These are phyloP conservation scores for Achaetomium macrosporum DNA, from an alignment of 2,329 filamentous ascomycete species.

Conservation along the genomic window DNA sequence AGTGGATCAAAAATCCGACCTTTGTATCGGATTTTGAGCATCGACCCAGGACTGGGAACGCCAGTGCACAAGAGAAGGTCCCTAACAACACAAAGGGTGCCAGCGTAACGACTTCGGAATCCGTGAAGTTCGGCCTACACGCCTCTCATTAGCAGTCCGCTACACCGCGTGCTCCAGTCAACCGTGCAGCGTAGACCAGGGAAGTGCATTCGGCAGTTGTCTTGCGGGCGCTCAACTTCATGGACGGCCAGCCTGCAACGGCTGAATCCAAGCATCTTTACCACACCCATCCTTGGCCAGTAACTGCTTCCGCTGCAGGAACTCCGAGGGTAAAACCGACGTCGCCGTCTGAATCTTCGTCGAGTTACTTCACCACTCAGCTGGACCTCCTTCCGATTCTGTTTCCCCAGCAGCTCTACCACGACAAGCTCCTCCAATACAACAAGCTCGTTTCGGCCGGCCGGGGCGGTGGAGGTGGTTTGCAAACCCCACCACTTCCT, in stretches of 20 bases:
- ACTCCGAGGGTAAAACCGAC: constrained; percentile 30
- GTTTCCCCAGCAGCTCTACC: constrained; percentile 54
- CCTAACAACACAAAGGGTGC: background rate
- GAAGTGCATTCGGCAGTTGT: background rate
- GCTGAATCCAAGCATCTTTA: constrained; percentile 46
- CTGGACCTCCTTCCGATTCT: constrained; percentile 52
- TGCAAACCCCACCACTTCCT: constrained; percentile 51
- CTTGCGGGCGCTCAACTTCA: constrained; percentile 31
- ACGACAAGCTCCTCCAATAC: constrained; percentile 59
- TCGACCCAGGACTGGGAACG: background rate
- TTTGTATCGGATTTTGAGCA: background rate
- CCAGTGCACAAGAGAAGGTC: background rate
- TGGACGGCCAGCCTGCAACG: constrained; percentile 46
- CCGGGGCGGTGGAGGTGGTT: constrained; percentile 45
- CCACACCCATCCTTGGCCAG: constrained; percentile 37
- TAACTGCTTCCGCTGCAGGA: constrained; percentile 27
- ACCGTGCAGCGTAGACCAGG: constrained; percentile 10
- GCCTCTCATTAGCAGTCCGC: background rate
- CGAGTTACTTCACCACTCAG: constrained; percentile 25
- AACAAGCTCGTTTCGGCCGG: constrained; percentile 58
- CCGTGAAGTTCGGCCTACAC: background rate
- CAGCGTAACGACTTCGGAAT: background rate
- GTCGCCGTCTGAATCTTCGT: constrained; percentile 29
- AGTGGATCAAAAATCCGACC: background rate
- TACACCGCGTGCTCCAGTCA: constrained; percentile 8